Conservation (phyloP, 1,139 yeast genomes). For the Suhomyces maxii region DNA sequence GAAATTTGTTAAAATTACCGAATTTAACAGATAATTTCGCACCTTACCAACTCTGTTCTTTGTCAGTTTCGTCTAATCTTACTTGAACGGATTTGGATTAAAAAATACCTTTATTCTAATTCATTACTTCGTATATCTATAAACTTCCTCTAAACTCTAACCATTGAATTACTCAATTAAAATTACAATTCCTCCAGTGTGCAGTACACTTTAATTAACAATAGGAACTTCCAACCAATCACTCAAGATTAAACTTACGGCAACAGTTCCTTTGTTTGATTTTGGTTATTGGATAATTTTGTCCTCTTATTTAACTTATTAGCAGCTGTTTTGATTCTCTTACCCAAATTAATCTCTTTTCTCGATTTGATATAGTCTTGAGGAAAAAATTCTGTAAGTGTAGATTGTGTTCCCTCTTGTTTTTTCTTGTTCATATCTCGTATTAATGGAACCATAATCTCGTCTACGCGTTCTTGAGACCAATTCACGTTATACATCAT, state of each 20-base stretch:
- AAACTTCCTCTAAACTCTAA: not conserved
- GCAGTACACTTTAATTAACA: no score
- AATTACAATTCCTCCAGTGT: no score
- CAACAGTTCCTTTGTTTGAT: no score
- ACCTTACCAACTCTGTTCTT: no score
- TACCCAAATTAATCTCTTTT: slow-evolving; percentile 53
- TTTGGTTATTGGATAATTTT: not conserved
- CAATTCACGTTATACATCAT: slow-evolving; percentile 78
- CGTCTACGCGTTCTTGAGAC: slow-evolving; percentile 75
- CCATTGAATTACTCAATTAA: no score
- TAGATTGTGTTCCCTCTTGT: slow-evolving; percentile 55
- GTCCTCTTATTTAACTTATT: slow-evolving; percentile 41
- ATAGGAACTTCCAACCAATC: no score
- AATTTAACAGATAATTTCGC: no score
- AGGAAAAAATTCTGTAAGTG: slow-evolving; percentile 61
- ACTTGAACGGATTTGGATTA: no score
- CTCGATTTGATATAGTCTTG: slow-evolving; percentile 45
- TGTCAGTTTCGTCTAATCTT: no score
- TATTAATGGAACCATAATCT: slow-evolving; percentile 84
- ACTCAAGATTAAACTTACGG: no score
- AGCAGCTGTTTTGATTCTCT: slow-evolving; percentile 61
- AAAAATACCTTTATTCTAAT: no score
- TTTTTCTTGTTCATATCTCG: slow-evolving; percentile 68
- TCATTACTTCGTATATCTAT: not conserved
- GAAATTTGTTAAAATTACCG: no score